Evolutionary conservation across 768 basidiomycete genomes (phyloP).

Genomic region (Tricholoma terreum): DNA sequence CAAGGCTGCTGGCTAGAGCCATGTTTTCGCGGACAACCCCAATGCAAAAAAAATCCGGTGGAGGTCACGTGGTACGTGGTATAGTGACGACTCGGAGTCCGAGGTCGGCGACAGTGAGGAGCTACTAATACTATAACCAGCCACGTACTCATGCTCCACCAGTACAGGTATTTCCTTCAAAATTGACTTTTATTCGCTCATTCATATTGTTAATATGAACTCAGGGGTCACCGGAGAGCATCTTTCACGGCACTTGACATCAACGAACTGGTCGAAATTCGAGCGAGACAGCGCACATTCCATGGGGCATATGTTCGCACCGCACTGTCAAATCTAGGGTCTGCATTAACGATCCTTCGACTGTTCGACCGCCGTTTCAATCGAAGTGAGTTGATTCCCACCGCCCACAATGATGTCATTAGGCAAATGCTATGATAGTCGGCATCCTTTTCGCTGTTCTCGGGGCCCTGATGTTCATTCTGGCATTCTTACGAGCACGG

Average conservation of each 20-base stretch:
- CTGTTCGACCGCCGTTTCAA: conserved; percentile 78
- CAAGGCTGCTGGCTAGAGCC: conserved; percentile 15
- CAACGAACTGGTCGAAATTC: conserved; percentile 65
- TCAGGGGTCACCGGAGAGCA: conserved; percentile 43
- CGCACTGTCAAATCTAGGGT: conserved; percentile 71
- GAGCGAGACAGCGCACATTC: conserved; percentile 80
- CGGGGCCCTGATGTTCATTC: conserved; percentile 54
- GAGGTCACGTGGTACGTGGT: not conserved
- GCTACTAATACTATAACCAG: not conserved
- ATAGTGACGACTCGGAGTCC: too few relatives aligned
- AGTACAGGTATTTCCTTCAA: conserved; percentile 6
- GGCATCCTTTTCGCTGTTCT: conserved; percentile 67
- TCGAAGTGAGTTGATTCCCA: conserved; percentile 46
- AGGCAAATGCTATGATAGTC: conserved; percentile 26
- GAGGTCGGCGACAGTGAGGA: too few relatives aligned
- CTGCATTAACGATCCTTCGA: conserved; percentile 69
- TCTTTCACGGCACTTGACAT: conserved; percentile 55
- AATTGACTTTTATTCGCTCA: too few relatives aligned
- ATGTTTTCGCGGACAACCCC: not conserved
- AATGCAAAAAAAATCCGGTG: not conserved
- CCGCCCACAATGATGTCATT: not conserved
- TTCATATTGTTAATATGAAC: not conserved
- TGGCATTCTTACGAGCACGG: conserved; percentile 58
- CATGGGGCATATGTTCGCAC: conserved; percentile 79
- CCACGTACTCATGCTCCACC: conserved; percentile 6